phyloP scores from a whole-genome alignment of 768 basidiomycete genomes.

The Trametes punicea region DNA sequence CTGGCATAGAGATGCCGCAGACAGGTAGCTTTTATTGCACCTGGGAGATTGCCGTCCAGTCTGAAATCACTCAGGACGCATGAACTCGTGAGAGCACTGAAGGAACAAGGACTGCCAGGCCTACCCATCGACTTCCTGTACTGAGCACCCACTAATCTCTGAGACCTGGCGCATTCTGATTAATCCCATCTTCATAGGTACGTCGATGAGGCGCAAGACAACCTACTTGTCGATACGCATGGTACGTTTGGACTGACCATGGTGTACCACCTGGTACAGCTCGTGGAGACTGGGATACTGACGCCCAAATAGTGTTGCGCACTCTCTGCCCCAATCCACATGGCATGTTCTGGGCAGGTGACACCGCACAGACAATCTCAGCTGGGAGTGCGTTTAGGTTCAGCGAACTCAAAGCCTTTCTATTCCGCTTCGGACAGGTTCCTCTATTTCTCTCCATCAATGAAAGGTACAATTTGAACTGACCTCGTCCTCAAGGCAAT shows the following conservation, averaged over 20 bases:
- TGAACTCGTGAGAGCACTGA: constrained; percentile 24
- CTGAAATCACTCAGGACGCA: constrained; percentile 34
- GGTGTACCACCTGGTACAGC: not conserved
- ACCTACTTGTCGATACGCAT: constrained; percentile 60
- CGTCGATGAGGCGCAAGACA: constrained; percentile 68
- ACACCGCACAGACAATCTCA: constrained; percentile 77
- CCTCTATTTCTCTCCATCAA: not conserved
- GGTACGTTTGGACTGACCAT: constrained; percentile 28
- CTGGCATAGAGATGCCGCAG: constrained; percentile 55
- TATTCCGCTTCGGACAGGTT: constrained; percentile 58
- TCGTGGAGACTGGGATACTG: too few species aligned
- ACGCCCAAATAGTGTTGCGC: constrained; percentile 48
- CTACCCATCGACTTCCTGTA: constrained; percentile 55
- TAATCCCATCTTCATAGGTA: constrained; percentile 41
- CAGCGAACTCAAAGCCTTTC: constrained; percentile 64
- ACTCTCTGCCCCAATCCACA: constrained; percentile 59
- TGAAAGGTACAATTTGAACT: too few species aligned
- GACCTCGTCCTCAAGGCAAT: not conserved
- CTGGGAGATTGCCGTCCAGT: not conserved
- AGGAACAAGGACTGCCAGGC: constrained; percentile 33
- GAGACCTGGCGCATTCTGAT: too few species aligned
- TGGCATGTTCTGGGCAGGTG: constrained; percentile 76
- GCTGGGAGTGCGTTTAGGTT: constrained; percentile 72
- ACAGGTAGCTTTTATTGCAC: constrained; percentile 38
- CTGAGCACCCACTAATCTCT: too few species aligned